Evolutionary conservation across 345 rosid species (phyloP).

Genomic region (Eucalyptus virginea): DNA sequence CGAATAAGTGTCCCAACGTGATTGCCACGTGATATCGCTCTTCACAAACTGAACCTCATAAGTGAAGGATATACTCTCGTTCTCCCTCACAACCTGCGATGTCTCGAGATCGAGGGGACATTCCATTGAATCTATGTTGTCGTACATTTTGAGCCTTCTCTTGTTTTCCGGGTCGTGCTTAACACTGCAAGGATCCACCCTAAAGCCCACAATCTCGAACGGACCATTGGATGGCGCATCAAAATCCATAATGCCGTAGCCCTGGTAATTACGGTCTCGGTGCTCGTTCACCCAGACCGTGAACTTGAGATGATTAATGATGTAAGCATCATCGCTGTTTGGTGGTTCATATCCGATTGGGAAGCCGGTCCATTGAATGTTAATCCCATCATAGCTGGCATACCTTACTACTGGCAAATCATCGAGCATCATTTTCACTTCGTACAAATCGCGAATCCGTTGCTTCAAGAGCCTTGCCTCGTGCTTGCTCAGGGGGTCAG

Average conservation of each 20-base stretch:
- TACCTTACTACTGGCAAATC: not conserved
- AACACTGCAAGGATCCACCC: conserved; percentile 30
- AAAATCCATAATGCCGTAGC: not conserved
- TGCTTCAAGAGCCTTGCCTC: not conserved
- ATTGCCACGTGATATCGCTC: not conserved
- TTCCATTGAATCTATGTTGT: not conserved
- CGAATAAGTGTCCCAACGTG: not conserved
- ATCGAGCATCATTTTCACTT: conserved; percentile 1
- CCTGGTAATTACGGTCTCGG: not conserved
- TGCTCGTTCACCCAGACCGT: not conserved
- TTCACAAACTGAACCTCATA: conserved; percentile 1
- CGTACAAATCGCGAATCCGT: not conserved
- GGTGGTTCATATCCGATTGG: not conserved
- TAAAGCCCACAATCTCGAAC: conserved; percentile 26
- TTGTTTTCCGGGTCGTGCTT: conserved; percentile 7
- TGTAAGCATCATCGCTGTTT: not conserved
- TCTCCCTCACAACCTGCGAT: conserved; percentile 6
- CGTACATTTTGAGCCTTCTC: conserved; percentile 13
- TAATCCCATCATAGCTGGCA: too few species aligned
- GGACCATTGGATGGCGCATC: not conserved
- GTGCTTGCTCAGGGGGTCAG: not conserved
- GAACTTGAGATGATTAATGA: conserved; percentile 4
- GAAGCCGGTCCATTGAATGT: not conserved
- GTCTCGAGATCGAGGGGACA: not conserved
- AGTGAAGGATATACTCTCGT: not conserved